Evolutionary conservation across 768 basidiomycete genomes (phyloP).

Genomic region (Mycena galericulata): DNA sequence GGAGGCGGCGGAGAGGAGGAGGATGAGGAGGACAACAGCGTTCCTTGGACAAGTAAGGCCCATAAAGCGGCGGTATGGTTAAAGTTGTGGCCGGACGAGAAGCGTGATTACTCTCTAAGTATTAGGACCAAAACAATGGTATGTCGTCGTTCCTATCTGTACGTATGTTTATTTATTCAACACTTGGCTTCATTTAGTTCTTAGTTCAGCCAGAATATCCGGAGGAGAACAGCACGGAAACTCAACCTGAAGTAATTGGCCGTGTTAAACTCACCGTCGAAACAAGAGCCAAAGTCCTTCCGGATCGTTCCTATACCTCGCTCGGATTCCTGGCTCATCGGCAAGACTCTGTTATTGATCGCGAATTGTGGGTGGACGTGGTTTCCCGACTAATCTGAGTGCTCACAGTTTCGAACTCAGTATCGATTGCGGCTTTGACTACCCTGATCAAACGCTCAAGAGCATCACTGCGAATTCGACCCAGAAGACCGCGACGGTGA

Average conservation of each 20-base stretch:
- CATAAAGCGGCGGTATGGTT: constrained; percentile 4
- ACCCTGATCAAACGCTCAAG: constrained; percentile 14
- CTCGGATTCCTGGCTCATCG: constrained; percentile 21
- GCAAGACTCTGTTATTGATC: background rate
- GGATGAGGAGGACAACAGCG: background rate
- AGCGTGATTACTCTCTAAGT: constrained; percentile 1
- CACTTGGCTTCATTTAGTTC: constrained; percentile 4
- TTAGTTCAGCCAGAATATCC: background rate
- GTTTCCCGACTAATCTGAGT: too few species aligned
- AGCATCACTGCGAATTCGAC: background rate
- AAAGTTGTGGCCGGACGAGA: constrained; percentile 15
- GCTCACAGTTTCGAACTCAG: background rate
- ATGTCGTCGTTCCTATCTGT: background rate
- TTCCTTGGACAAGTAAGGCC: constrained; percentile 16
- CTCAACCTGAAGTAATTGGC: constrained; percentile 11
- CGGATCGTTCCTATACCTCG: constrained; percentile 21
- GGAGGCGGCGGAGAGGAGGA: constrained; percentile 18
- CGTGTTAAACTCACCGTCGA: constrained; percentile 9
- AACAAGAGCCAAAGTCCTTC: background rate
- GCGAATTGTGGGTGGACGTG: constrained; percentile 3
- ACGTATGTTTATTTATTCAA: background rate
- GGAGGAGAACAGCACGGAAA: background rate
- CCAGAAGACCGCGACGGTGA: background rate
- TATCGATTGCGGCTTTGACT: constrained; percentile 16
- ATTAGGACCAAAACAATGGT: background rate